These are phyloP conservation scores for Triangularia setosa DNA, from an alignment of 2,329 filamentous ascomycete species.

Conservation along the genomic window DNA sequence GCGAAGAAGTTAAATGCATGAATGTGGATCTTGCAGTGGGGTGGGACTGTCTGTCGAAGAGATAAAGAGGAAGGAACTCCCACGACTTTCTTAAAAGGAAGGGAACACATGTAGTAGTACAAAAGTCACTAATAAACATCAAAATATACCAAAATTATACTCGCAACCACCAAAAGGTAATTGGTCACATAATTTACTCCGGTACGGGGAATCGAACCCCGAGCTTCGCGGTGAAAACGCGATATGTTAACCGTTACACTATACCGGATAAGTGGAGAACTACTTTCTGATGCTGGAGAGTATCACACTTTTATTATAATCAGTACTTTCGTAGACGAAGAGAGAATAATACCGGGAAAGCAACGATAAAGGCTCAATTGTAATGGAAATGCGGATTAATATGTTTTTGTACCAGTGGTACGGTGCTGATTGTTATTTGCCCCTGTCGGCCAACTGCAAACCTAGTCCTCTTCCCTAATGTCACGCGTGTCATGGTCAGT, in stretches of 20 bases:
- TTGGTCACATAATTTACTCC: background rate
- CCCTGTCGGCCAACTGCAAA: no score
- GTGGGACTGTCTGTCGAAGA: background rate
- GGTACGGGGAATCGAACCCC: conserved; percentile 10
- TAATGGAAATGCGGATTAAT: no score
- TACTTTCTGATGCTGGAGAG: background rate
- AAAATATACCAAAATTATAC: background rate
- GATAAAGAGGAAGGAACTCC: background rate
- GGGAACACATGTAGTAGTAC: background rate
- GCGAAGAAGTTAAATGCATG: background rate
- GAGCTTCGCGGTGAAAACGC: conserved; percentile 10
- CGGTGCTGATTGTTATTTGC: no score
- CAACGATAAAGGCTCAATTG: no score
- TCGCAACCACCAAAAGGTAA: background rate
- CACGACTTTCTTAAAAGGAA: background rate
- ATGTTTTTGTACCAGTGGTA: no score
- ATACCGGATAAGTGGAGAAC: conserved; percentile 1
- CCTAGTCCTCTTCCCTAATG: no score
- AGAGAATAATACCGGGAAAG: no score
- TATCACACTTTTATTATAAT: background rate
- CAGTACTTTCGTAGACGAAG: background rate
- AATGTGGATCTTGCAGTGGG: background rate
- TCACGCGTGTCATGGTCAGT: no score
- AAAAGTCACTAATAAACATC: background rate
- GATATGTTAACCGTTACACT: conserved; percentile 10